Percentiles rank a stretch among this genome's conserved stretches.
phyloP scores from a whole-genome alignment of 768 basidiomycete species.

The Ramaria sp. region DNA sequence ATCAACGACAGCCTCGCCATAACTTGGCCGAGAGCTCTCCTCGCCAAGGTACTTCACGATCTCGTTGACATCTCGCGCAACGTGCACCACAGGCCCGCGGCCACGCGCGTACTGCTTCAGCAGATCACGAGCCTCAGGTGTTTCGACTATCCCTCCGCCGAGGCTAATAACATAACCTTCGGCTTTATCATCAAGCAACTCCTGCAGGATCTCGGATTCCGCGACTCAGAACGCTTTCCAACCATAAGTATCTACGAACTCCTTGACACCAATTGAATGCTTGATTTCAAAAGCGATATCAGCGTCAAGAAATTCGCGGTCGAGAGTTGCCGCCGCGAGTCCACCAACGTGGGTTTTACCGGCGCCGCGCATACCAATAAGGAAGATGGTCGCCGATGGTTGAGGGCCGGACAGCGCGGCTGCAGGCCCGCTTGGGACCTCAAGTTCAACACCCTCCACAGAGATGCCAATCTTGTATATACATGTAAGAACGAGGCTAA shows the following conservation, averaged over 20 bases:
- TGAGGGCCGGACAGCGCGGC: conserved; percentile 25
- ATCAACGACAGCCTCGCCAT: conserved; percentile 83
- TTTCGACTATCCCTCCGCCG: conserved; percentile 93
- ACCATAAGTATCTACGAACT: conserved; percentile 72
- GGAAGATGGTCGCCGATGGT: conserved; percentile 49
- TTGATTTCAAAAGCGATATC: conserved; percentile 67
- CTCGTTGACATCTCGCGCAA: conserved; percentile 71
- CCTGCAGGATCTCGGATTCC: conserved; percentile 59
- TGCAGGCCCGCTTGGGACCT: conserved; percentile 29
- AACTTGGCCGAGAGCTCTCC: conserved; percentile 76
- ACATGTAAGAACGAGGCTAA: neutral
- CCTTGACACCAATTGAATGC: conserved; percentile 48
- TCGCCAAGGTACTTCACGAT: conserved; percentile 70
- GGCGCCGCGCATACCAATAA: conserved; percentile 95
- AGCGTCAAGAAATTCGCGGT: conserved; percentile 74
- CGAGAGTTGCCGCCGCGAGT: conserved; percentile 62
- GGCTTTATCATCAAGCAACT: conserved; percentile 48
- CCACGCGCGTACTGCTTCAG: conserved; percentile 53
- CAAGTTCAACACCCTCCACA: conserved; percentile 78
- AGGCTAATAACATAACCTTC: conserved; percentile 73
- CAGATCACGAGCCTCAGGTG: conserved; percentile 57
- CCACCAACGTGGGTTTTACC: conserved; percentile 87
- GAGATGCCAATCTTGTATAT: conserved; percentile 68
- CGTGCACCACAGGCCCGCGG: conserved; percentile 71
- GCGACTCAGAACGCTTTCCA: conserved; percentile 86